Evolutionary conservation across 768 basidiomycete genomes (phyloP), one percentile per base, ranked within the genome.

Genomic region (Tubosaeta sp.): DNA sequence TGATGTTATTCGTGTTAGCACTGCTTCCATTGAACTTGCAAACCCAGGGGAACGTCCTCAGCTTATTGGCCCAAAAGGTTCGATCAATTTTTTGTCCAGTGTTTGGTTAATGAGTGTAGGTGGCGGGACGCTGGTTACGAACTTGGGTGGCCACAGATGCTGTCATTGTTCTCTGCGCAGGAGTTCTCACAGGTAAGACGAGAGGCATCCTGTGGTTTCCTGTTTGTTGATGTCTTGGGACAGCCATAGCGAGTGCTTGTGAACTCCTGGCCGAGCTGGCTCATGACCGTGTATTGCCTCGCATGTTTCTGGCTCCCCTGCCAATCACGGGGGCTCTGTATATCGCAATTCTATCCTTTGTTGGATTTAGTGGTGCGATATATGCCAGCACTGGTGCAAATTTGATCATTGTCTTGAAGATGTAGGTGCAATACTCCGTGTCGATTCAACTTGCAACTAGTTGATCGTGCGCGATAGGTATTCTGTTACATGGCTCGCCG

Each of bases 131-230:
- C 12, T 87, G 84, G 84, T 59, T 90, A 21, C 70, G 84, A 13
- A 74, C 73, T 11, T 79, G 79, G 73, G 71, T 87, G 12, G 84
- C 81, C 1, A 73, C 80, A 0, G 86, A 90, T 56, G 84, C 86
- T 3, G 73, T 83, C 41, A 63, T 84, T n/a, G 87, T 88, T 13
- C 73, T 90, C 3, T 84, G 81, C 49, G 86, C 84, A 2, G 86
- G 85, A 1, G 81, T 88, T 24, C 71, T 89, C 9, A 83, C 85
- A 35, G 86, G 87, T 75, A 58, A 54, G 63, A 53, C 14, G 24
- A 44, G 21, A 21, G 46, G 16, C 5, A 39, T 4, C 21, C 19
- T 29, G 14, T 44, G 29, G 34, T 50, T 25, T 51, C 9, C 22
- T 19, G 19, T 53, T 42, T 43, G n/a, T 14, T 49, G 38, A 55